phyloP scores from a whole-genome alignment of 2,329 filamentous ascomycete genomes.

The Apiospora malaysiana region DNA sequence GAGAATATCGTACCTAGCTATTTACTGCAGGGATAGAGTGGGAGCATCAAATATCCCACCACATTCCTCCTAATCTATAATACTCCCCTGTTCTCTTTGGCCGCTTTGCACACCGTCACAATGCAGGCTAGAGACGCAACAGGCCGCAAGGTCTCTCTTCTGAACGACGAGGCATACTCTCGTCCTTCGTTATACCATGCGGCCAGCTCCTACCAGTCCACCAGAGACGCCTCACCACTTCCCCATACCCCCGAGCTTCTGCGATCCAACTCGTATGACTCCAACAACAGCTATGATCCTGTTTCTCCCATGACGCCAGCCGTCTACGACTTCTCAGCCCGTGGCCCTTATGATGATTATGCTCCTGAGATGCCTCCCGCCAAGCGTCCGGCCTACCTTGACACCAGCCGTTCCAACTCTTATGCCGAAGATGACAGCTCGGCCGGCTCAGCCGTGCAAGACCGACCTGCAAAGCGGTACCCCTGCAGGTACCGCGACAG shows the following conservation, averaged over 20 bases:
- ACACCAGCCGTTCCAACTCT: constrained; percentile 53
- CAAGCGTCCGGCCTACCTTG: constrained; percentile 50
- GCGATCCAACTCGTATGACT: constrained; percentile 67
- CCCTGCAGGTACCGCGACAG: constrained; percentile 75
- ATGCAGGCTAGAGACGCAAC: constrained; percentile 64
- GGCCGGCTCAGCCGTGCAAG: constrained; percentile 47
- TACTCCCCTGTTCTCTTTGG: neutral
- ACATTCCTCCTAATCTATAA: constrained; percentile 9
- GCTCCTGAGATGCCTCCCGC: constrained; percentile 38
- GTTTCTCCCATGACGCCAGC: constrained; percentile 62
- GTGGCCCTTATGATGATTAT: constrained; percentile 44
- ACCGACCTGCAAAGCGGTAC: constrained; percentile 68
- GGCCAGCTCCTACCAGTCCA: constrained; percentile 44
- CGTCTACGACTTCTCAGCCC: constrained; percentile 49
- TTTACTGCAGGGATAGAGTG: neutral
- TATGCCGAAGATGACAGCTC: constrained; percentile 56
- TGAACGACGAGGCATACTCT: constrained; percentile 59
- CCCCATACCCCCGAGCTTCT: constrained; percentile 62
- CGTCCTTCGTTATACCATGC: constrained; percentile 41
- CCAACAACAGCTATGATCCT: constrained; percentile 58
- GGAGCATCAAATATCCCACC: neutral
- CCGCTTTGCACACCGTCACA: constrained; percentile 32
- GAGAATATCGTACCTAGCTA: neutral
- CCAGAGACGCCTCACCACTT: constrained; percentile 50
- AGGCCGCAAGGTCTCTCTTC: constrained; percentile 63